Percentiles rank a stretch among this genome's conserved stretches.
Evolutionary conservation across 202 grass and related monocot genomes (phyloP).

Genomic region (Bolboschoenoplectus hybrid): DNA sequence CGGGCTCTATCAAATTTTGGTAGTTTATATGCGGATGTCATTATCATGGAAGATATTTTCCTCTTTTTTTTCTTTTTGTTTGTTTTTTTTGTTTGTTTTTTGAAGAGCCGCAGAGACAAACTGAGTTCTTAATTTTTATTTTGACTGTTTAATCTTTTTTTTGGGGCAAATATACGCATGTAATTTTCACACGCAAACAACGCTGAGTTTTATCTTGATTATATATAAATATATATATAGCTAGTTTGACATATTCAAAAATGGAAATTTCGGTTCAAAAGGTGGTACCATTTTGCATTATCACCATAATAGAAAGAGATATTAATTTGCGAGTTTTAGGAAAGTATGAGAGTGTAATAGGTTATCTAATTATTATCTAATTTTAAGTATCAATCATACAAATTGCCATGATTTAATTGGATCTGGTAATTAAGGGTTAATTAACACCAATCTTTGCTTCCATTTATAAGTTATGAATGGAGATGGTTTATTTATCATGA

Average conservation of each 20-base stretch:
- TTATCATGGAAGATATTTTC: too few species aligned
- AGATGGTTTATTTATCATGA: not conserved
- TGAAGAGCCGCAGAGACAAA: too few species aligned
- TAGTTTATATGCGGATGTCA: too few species aligned
- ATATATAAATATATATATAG: too few species aligned
- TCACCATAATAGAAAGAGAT: not conserved
- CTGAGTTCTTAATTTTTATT: too few species aligned
- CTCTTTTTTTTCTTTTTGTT: too few species aligned
- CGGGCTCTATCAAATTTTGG: too few species aligned
- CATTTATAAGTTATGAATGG: not conserved
- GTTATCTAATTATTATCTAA: too few species aligned
- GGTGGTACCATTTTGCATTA: not conserved
- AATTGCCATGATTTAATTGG: not conserved
- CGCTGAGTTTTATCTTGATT: too few species aligned
- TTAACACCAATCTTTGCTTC: not conserved
- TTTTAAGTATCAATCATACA: not conserved
- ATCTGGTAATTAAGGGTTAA: not conserved
- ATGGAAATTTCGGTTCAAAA: conserved; percentile 22
- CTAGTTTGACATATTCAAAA: too few species aligned
- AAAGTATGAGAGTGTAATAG: not conserved
- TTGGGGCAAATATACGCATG: not conserved
- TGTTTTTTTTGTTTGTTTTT: too few species aligned
- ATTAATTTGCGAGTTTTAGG: not conserved
- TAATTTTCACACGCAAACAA: not conserved
- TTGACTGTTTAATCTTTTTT: too few species aligned